These are phyloP conservation scores for Centrapalus pauciflorus DNA, from an alignment of 129 eudicot species.

Conservation along the genomic window DNA sequence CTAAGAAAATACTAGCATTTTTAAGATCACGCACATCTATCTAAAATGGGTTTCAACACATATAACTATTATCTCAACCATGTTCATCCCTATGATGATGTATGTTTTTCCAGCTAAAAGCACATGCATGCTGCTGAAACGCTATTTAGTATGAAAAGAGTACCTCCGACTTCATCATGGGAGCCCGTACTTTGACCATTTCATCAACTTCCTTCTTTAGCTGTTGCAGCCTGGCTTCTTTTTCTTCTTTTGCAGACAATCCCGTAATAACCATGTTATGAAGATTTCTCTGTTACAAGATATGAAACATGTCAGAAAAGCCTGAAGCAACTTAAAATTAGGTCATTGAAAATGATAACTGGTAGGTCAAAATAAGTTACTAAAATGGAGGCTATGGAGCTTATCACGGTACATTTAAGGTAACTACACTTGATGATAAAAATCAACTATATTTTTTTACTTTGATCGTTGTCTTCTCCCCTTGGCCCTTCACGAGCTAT, in stretches of 20 bases:
- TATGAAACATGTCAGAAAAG: background rate
- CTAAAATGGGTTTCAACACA: background rate
- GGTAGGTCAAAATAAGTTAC: background rate
- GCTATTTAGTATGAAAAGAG: background rate
- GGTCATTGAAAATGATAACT: background rate
- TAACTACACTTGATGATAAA: too few relatives aligned
- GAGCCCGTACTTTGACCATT: constrained; percentile 59
- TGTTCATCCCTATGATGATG: background rate
- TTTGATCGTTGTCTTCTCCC: too few relatives aligned
- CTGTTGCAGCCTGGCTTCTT: constrained; percentile 67
- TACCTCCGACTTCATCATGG: constrained; percentile 60
- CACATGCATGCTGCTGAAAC: constrained; percentile 7
- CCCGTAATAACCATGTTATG: constrained; percentile 63
- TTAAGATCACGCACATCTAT: background rate
- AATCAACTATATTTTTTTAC: too few relatives aligned
- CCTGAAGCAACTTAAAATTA: background rate
- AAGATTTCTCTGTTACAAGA: constrained; percentile 69
- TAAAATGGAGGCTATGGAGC: background rate
- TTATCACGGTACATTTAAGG: background rate
- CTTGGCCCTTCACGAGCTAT: too few relatives aligned
- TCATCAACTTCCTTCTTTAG: constrained; percentile 82
- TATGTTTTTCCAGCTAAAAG: background rate
- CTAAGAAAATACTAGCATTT: background rate
- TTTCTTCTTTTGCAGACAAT: constrained; percentile 79
- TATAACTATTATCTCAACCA: background rate